These are phyloP conservation scores for Incumbomyces lentus DNA, from an alignment of 2,329 filamentous ascomycete genomes.

Conservation along the genomic window DNA sequence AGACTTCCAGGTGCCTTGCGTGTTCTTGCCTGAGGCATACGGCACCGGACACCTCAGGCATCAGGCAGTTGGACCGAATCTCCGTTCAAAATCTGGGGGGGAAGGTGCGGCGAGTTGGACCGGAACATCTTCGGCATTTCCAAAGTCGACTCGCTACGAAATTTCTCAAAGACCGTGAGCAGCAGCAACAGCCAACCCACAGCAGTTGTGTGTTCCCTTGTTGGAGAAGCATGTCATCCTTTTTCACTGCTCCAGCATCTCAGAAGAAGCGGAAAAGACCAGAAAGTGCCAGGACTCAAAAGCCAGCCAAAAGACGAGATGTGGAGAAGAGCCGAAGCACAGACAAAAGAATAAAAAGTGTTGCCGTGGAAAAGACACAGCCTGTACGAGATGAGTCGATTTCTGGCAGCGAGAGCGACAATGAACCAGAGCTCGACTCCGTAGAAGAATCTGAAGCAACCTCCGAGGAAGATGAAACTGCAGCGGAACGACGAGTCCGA, in stretches of 20 bases:
- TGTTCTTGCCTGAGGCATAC: too few species aligned
- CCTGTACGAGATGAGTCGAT: slow-evolving; percentile 63
- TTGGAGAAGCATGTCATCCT: slow-evolving; percentile 68
- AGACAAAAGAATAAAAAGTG: slow-evolving; percentile 31
- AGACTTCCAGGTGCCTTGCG: too few species aligned
- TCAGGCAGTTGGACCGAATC: too few species aligned
- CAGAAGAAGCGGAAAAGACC: slow-evolving; percentile 83
- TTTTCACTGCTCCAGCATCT: slow-evolving; percentile 80
- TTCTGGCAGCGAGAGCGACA: slow-evolving; percentile 69
- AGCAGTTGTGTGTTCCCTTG: not conserved
- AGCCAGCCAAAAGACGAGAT: slow-evolving; percentile 36
- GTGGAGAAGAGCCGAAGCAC: slow-evolving; percentile 31
- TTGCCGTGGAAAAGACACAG: slow-evolving; percentile 23
- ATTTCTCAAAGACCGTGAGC: not conserved
- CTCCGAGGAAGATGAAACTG: slow-evolving; percentile 64
- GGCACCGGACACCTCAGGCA: too few species aligned
- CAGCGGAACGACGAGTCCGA: slow-evolving; percentile 72
- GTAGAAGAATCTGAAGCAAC: slow-evolving; percentile 49
- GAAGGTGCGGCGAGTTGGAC: not conserved
- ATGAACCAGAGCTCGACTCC: slow-evolving; percentile 55
- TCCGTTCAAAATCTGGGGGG: not conserved
- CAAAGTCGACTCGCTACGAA: not conserved
- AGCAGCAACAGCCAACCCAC: not conserved
- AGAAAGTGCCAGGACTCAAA: slow-evolving; percentile 32
- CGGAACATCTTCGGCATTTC: slow-evolving; percentile 2